These are phyloP conservation scores for Epichloe sp. DNA, from an alignment of 2,329 filamentous ascomycete genomes.

Conservation along the genomic window DNA sequence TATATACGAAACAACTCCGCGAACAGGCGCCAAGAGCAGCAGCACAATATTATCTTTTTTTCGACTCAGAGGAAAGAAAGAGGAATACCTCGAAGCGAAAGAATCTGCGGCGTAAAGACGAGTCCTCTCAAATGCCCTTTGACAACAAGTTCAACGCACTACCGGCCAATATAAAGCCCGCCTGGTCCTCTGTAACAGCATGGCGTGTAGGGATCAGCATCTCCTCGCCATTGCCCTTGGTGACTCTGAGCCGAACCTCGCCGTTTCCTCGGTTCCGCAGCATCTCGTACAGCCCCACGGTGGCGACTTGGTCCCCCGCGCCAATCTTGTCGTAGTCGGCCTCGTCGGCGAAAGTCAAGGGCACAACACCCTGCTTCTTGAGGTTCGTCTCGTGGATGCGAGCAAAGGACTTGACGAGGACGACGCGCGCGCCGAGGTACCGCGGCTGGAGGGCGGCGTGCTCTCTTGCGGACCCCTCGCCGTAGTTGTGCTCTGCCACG, in stretches of 20 bases:
- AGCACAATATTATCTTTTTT: too few relatives aligned
- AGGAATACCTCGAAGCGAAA: too few relatives aligned
- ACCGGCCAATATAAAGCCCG: conserved; percentile 81
- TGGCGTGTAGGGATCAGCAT: conserved; percentile 68
- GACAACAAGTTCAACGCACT: conserved; percentile 87
- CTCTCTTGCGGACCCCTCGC: conserved; percentile 78
- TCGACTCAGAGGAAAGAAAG: too few relatives aligned
- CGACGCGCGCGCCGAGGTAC: conserved; percentile 76
- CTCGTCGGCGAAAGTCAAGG: conserved; percentile 80
- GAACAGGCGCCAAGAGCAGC: too few relatives aligned
- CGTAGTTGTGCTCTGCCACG: conserved; percentile 95
- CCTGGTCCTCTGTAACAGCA: conserved; percentile 80
- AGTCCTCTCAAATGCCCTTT: conserved; percentile 26
- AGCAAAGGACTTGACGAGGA: conserved; percentile 77
- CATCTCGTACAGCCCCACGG: conserved; percentile 73
- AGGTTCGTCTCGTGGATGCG: conserved; percentile 92
- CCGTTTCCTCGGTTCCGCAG: conserved; percentile 66
- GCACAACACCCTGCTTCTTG: conserved; percentile 95
- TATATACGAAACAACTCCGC: too few relatives aligned
- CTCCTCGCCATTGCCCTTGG: conserved; percentile 47
- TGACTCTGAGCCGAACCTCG: conserved; percentile 57
- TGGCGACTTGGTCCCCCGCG: conserved; percentile 72
- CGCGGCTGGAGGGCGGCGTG: conserved; percentile 82
- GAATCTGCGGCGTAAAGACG: too few relatives aligned
- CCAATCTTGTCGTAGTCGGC: conserved; percentile 74